A percentile compares a stretch with the other conserved stretches of the same genome.
Evolutionary conservation across 768 basidiomycete species (phyloP).

Genomic region (Hirschioporus abietinus): DNA sequence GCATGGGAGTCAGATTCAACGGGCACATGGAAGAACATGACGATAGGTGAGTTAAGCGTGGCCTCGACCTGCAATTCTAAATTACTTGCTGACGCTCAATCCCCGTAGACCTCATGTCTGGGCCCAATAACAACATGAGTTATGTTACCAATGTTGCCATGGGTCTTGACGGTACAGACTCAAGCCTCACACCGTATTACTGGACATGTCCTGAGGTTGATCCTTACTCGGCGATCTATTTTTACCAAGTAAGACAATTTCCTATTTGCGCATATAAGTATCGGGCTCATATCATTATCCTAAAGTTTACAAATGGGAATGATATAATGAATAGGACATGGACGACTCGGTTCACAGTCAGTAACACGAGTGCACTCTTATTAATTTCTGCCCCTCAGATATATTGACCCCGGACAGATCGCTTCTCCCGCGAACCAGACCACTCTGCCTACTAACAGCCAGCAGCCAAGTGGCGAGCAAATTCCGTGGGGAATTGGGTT

Average conservation of each 20-base stretch:
- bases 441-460: slow-evolving; percentile 21
- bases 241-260: slow-evolving; percentile 28
- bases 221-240: slow-evolving; percentile 34
- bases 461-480: slow-evolving; percentile 30
- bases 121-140: slow-evolving; percentile 32
- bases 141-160: slow-evolving; percentile 24
- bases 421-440: slow-evolving; percentile 25
- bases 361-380: slow-evolving; percentile 6
- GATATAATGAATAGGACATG: slow-evolving; percentile 22
- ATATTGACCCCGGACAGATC: slow-evolving; percentile 21
- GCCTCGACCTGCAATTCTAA: neutral
- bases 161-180: slow-evolving; percentile 28
- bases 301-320: slow-evolving; percentile 26
- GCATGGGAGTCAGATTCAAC: slow-evolving; percentile 27
- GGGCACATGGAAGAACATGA: slow-evolving; percentile 30
- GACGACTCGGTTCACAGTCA: slow-evolving; percentile 36
- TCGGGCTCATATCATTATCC: neutral
- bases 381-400: neutral
- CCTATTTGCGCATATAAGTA: neutral
- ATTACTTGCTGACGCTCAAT: neutral
- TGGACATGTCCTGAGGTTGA: slow-evolving; percentile 34
- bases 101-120: slow-evolving; percentile 32
- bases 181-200: slow-evolving; percentile 24
- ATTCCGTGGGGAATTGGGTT: slow-evolving; percentile 33
- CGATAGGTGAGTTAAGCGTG: slow-evolving; percentile 26